Evolutionary conservation across 768 basidiomycete species (phyloP).

Genomic region (Chalciporus piperatus): DNA sequence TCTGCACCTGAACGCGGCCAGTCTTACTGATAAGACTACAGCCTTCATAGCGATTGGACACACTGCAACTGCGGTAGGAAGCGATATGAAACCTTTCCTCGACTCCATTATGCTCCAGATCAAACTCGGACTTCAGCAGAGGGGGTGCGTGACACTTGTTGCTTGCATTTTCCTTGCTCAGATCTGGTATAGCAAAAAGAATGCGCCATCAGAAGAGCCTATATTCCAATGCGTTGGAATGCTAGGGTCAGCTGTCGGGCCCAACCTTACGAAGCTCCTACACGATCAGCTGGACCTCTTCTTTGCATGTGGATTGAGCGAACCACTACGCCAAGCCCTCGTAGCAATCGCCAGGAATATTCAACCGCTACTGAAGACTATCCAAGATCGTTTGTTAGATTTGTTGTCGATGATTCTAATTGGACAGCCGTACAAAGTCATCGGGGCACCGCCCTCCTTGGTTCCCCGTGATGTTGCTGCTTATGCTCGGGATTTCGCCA

Average conservation of each 20-base stretch:
- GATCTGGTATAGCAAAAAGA: constrained; percentile 59
- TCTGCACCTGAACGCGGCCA: constrained; percentile 11
- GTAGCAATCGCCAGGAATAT: constrained; percentile 83
- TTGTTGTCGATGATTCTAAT: constrained; percentile 76
- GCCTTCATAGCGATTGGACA: constrained; percentile 97
- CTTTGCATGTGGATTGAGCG: constrained; percentile 91
- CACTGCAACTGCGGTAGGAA: constrained; percentile 85
- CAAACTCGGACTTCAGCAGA: constrained; percentile 80
- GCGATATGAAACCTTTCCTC: constrained; percentile 94
- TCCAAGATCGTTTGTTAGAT: constrained; percentile 94
- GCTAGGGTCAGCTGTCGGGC: constrained; percentile 92
- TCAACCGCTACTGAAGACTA: constrained; percentile 84
- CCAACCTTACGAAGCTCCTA: constrained; percentile 90
- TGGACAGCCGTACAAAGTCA: constrained; percentile 81
- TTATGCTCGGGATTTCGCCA: constrained; percentile 52
- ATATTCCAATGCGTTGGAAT: constrained; percentile 98
- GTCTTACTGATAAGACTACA: constrained; percentile 26
- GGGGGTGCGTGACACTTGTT: constrained; percentile 57
- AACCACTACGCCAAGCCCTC: constrained; percentile 81
- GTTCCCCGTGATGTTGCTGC: constrained; percentile 50
- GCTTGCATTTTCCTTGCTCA: constrained; percentile 2
- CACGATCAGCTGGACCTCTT: constrained; percentile 97
- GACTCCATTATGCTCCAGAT: constrained; percentile 88
- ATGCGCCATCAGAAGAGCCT: constrained; percentile 88
- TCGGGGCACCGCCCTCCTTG: constrained; percentile 76